phyloP scores from a whole-genome alignment of 176 grass and related monocot species.

The Phragmites australis region DNA sequence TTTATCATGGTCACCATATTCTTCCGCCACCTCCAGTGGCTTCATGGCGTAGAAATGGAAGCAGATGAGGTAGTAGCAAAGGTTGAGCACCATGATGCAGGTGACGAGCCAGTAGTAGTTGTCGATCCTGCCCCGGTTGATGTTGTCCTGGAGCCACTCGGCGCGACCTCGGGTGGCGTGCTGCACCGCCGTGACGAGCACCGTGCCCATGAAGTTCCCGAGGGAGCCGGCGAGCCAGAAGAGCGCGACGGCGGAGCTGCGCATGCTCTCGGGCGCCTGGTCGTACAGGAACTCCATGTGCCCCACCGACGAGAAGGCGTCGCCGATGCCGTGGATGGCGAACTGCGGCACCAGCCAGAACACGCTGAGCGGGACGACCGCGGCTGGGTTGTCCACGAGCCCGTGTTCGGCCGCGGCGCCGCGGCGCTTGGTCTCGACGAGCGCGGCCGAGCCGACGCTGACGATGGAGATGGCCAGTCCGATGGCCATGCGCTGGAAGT shows the following conservation, averaged over 20 bases:
- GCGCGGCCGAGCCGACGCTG: conserved; percentile 59
- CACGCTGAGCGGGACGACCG: conserved; percentile 48
- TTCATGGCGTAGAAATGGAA: conserved; percentile 57
- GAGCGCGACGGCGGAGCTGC: conserved; percentile 63
- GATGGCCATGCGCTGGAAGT: conserved; percentile 74
- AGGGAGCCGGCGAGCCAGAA: conserved; percentile 60
- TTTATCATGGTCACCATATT: too few relatives aligned
- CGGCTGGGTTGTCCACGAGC: conserved; percentile 9
- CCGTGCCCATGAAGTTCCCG: conserved; percentile 67
- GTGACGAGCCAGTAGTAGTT: conserved; percentile 76
- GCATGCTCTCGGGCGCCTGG: conserved; percentile 74
- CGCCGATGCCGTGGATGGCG: conserved; percentile 59
- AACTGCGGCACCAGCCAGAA: conserved; percentile 76
- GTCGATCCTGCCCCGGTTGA: conserved; percentile 66
- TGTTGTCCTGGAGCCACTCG: conserved; percentile 73
- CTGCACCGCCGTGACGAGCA: conserved; percentile 68
- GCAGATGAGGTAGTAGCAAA: conserved; percentile 59
- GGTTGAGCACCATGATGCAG: conserved; percentile 62
- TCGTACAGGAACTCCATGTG: conserved; percentile 78
- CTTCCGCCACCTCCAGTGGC: not conserved
- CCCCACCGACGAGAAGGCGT: conserved; percentile 68
- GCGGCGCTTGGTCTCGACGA: conserved; percentile 59
- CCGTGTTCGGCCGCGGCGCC: conserved; percentile 48
- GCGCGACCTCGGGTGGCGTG: conserved; percentile 38
- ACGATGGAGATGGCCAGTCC: conserved; percentile 49